Percentiles rank a stretch among this genome's conserved stretches.
phyloP scores from a whole-genome alignment of 1,284 basidiomycete species.

The Puccinia triticina region DNA sequence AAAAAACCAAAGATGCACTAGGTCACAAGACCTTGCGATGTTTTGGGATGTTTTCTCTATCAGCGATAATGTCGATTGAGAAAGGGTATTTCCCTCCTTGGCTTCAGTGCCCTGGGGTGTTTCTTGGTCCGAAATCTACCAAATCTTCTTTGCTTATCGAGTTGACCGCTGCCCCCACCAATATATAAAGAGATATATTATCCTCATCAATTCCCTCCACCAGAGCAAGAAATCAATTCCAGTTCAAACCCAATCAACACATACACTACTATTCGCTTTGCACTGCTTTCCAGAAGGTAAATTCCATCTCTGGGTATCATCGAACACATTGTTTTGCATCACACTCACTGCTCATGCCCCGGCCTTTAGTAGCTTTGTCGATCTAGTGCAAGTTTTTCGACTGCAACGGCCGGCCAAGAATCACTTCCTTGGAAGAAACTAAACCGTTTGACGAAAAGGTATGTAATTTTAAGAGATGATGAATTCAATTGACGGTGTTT shows the following conservation, averaged over 20 bases:
- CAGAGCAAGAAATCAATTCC: neutral
- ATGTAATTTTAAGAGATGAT: too few species aligned
- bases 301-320: neutral
- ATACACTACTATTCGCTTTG: neutral
- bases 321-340: neutral
- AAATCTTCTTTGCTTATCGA: neutral
- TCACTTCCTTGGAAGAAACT: neutral
- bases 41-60: neutral
- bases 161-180: neutral
- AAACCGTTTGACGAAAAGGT: too few species aligned
- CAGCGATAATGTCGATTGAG: neutral
- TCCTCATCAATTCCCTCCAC: neutral
- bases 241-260: neutral
- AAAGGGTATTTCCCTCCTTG: slow-evolving; percentile 1
- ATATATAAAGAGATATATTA: neutral
- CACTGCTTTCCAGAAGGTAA: slow-evolving; percentile 1
- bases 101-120: neutral
- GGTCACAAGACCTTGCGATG: slow-evolving; percentile 8
- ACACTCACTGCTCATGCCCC: neutral
- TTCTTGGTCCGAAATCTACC: neutral
- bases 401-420: neutral
- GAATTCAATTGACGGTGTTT: neutral
- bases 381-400: neutral
- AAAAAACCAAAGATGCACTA: neutral
- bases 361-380: neutral